phyloP scores from a whole-genome alignment of 176 grass and related monocot genomes.

The Cenchrus purpureus region DNA sequence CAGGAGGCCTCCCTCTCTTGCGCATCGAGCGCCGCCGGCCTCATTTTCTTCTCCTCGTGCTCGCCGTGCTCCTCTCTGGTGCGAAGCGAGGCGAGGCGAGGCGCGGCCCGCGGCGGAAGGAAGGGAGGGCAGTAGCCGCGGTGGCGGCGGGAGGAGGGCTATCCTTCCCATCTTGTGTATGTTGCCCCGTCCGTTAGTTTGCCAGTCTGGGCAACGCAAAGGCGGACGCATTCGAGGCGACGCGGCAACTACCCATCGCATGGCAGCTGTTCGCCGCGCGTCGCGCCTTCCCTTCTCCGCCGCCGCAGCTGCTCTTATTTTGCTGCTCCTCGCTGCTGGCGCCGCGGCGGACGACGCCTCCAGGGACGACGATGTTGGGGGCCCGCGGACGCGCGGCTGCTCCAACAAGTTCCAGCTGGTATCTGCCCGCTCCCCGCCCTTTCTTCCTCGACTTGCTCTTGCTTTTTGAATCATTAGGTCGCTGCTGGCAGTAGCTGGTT shows the following conservation, averaged over 20 bases:
- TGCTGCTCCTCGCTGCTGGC: conserved; percentile 37
- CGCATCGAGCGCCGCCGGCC: no score
- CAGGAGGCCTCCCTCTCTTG: no score
- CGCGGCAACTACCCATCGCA: neutral
- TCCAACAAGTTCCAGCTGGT: conserved; percentile 97
- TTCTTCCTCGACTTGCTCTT: neutral
- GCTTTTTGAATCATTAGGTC: neutral
- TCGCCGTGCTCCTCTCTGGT: no score
- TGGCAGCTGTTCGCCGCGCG: conserved; percentile 20
- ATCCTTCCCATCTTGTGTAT: neutral
- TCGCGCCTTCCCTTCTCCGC: neutral
- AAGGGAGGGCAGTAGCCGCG: no score
- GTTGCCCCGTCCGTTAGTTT: neutral
- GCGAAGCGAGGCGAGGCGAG: no score
- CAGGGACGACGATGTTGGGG: conserved; percentile 59
- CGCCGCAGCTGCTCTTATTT: conserved; percentile 16
- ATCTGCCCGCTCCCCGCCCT: conserved; percentile 19
- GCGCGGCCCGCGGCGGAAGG: no score
- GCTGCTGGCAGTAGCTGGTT: neutral
- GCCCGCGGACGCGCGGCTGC: conserved; percentile 65
- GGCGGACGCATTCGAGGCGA: neutral
- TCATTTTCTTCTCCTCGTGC: no score
- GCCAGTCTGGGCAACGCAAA: conserved; percentile 15
- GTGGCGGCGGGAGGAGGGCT: no score
- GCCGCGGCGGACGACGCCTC: conserved; percentile 69